These are phyloP conservation scores for Talaromyces rugulosus DNA, from an alignment of 2,329 filamentous ascomycete genomes.

Conservation along the genomic window DNA sequence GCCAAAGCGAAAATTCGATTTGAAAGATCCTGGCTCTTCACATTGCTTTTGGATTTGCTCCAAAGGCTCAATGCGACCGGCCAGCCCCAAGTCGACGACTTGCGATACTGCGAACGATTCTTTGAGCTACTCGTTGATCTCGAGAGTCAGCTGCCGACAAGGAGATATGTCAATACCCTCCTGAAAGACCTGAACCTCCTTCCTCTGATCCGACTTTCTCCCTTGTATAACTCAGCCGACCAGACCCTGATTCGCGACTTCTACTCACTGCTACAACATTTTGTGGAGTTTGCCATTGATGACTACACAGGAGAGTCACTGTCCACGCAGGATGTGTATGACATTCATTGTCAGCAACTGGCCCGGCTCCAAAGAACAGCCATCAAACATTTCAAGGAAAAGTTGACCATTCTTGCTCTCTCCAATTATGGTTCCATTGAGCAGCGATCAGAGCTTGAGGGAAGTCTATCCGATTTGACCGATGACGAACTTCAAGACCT, in stretches of 20 bases:
- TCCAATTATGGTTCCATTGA: conserved; percentile 90
- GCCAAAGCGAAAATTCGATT: conserved; percentile 78
- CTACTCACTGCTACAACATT: conserved; percentile 75
- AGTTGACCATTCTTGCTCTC: conserved; percentile 83
- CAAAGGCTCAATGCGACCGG: conserved; percentile 60
- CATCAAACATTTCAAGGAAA: conserved; percentile 79
- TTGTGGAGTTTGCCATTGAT: conserved; percentile 82
- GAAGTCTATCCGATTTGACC: conserved; percentile 66
- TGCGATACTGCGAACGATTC: conserved; percentile 88
- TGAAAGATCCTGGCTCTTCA: conserved; percentile 90
- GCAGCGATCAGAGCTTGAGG: conserved; percentile 70
- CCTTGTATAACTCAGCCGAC: conserved; percentile 68
- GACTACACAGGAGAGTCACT: conserved; percentile 81
- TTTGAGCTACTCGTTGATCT: conserved; percentile 86
- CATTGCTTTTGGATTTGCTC: conserved; percentile 78
- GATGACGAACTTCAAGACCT: conserved; percentile 71
- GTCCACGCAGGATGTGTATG: conserved; percentile 68
- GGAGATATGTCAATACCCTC: conserved; percentile 87
- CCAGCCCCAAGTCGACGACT: conserved; percentile 51
- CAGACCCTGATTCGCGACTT: conserved; percentile 79
- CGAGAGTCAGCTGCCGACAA: conserved; percentile 87
- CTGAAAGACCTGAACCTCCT: conserved; percentile 81
- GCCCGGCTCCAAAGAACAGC: conserved; percentile 75
- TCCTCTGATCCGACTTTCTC: conserved; percentile 71
- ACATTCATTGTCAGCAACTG: conserved; percentile 70